phyloP scores from a whole-genome alignment of 805 yeast genomes.

The Saturnispora galanensis region DNA sequence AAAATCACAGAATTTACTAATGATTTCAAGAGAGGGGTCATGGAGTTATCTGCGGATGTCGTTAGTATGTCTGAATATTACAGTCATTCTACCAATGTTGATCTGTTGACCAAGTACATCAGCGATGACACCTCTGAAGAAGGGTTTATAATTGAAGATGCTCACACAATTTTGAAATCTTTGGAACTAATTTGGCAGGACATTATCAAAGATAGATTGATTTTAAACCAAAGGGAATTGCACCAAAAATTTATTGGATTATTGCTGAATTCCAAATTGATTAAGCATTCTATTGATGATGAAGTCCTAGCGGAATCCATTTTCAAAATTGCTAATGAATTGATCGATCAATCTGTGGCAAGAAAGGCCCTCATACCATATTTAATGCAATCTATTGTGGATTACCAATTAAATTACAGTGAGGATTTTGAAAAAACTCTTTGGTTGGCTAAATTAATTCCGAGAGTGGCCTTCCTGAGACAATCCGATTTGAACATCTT shows the following conservation, averaged over 20 bases:
- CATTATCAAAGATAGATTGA: conserved; percentile 47
- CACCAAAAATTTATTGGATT: conserved; percentile 51
- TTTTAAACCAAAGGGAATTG: conserved; percentile 52
- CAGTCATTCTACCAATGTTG: conserved; percentile 15
- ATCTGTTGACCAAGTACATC: conserved; percentile 9
- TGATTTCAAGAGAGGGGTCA: conserved; percentile 5
- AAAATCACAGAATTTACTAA: conserved; percentile 8
- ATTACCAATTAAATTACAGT: conserved; percentile 30
- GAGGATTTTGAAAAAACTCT: conserved; percentile 29
- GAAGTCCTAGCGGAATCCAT: conserved; percentile 24
- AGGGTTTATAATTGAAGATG: conserved; percentile 13
- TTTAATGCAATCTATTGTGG: conserved; percentile 37
- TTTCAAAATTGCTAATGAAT: conserved; percentile 30
- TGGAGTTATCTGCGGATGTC: conserved; percentile 10
- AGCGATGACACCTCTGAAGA: conserved; percentile 6
- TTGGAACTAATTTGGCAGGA: conserved; percentile 46
- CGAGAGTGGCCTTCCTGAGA: conserved; percentile 34
- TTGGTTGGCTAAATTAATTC: conserved; percentile 46
- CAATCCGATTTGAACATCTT: conserved; percentile 52
- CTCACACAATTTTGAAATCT: conserved; percentile 23
- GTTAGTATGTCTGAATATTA: conserved; percentile 15
- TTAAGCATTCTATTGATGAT: conserved; percentile 29
- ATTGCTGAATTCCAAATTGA: conserved; percentile 32
- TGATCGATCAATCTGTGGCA: conserved; percentile 42
- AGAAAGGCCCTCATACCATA: conserved; percentile 63